Evolutionary conservation across 108 stramenopile species (phyloP), one percentile per base, ranked within the genome.

Genomic region (Schizochytrium sp.): DNA sequence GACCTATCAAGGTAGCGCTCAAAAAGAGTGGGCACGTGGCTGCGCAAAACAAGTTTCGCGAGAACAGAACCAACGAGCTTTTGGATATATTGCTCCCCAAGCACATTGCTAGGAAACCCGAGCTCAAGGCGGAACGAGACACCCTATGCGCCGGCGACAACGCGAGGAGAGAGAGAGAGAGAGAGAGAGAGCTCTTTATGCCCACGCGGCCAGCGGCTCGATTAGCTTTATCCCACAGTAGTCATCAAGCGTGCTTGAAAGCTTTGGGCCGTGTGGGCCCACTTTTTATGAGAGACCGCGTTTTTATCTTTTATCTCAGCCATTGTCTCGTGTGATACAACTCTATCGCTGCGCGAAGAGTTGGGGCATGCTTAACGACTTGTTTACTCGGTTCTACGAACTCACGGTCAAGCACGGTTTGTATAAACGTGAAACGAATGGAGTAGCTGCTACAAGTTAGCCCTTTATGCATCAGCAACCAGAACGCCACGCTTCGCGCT

Each of bases 391-490:
- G 51, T 91, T 93, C 10, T 93, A 95, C 89, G 23, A 43, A 19
- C 58, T 93, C 43, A 60, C 89, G 5, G 60, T 57, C 4, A 88
- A 90, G 60, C 90, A 91, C 43, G 34, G 53, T 21, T 60, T 95
- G 16, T 94, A 72, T 87, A 95, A 95, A 87, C 48, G 95, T 10
- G 94, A 95, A 72, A 95, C 94, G 10, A 95, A 95, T 48, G 95
- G 90, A 47, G 88, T 92, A 72, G 72, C 72, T 29, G 23, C 0
- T 18, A 29, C 72, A 25, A 72, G 23, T 4, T 23, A 3, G 72
- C 72, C 72, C 23, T 72, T 72, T 72, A 72, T 59, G 72, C 4
- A 18, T 76, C 72, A 43, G 21, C 23, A 29, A 19, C 14, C 4
- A 2, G 88, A 19, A 18, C 72, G 72, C 3, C 72, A 5, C 76